A percentile compares a stretch with the other conserved stretches of the same genome.
Conservation (phyloP, 169 alveolate genomes). For the Plasmodium blacklocki region DNA sequence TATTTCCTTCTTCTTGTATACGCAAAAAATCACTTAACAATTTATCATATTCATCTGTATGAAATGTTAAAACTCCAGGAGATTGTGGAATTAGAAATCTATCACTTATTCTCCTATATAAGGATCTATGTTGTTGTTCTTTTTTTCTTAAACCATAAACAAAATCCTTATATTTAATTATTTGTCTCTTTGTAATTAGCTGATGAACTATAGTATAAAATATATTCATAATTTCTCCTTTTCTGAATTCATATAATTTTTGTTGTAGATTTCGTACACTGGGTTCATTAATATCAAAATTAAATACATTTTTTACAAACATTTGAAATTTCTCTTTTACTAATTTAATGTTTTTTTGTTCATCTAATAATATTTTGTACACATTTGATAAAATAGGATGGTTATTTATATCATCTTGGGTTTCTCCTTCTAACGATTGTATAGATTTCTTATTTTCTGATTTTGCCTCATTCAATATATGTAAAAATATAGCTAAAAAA, state of each 20-base stretch:
- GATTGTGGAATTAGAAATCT: neutral
- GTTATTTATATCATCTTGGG: neutral
- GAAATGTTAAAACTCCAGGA: neutral
- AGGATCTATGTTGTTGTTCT: neutral
- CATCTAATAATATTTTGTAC: neutral
- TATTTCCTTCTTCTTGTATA: constrained; percentile 16
- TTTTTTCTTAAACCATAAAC: neutral
- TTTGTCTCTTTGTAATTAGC: neutral
- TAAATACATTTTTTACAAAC: constrained; percentile 20
- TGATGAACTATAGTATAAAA: constrained; percentile 7
- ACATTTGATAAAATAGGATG: constrained; percentile 16
- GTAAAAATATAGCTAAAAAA: constrained; percentile 7
- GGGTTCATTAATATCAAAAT: constrained; percentile 12
- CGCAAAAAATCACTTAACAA: constrained; percentile 4
- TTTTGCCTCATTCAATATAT: constrained; percentile 1
- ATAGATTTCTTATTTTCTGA: neutral
- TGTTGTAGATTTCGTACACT: constrained; percentile 7
- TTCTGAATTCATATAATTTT: constrained; percentile 25
- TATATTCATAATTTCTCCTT: neutral
- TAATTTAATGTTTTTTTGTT: constrained; percentile 18
- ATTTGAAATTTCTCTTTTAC: constrained; percentile 17
- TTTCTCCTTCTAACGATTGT: constrained; percentile 13
- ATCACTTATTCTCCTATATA: constrained; percentile 1
- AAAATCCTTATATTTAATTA: constrained; percentile 6
- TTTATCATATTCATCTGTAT: constrained; percentile 2